phyloP scores from a whole-genome alignment of 2,329 filamentous ascomycete species.

The Aspergillus sp. region DNA sequence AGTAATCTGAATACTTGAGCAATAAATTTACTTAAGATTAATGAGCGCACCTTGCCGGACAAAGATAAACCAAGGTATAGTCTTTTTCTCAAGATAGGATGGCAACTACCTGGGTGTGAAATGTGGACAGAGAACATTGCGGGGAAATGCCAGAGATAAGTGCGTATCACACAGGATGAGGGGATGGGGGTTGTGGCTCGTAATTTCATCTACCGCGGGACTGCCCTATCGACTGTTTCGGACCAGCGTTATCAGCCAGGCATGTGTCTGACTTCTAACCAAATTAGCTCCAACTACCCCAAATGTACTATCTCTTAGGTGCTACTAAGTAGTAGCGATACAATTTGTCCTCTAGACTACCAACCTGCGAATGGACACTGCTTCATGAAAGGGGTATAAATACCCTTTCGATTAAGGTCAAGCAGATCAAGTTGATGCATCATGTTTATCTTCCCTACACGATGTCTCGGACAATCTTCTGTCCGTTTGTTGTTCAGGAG shows the following conservation, averaged over 20 bases:
- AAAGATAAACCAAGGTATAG: no score
- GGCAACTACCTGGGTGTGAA: no score
- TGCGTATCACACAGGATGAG: not conserved
- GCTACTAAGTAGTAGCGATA: no score
- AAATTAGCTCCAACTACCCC: no score
- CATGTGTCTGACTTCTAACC: not conserved
- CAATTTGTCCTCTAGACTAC: no score
- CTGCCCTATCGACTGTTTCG: constrained; percentile 6
- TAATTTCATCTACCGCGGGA: constrained; percentile 13
- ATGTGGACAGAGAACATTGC: constrained; percentile 7
- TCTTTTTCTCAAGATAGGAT: not conserved
- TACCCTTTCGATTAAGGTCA: no score
- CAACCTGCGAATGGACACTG: no score
- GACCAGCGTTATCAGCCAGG: not conserved
- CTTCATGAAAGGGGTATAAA: not conserved
- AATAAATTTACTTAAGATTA: no score
- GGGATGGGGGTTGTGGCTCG: not conserved
- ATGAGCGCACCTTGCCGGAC: no score
- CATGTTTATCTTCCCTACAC: not conserved
- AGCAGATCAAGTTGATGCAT: not conserved
- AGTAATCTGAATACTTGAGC: no score
- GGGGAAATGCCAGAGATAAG: constrained; percentile 11
- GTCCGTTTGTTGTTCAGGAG: not conserved
- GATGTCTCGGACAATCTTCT: not conserved
- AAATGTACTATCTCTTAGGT: no score